A percentile compares a stretch with the other conserved stretches of the same genome.
These are phyloP conservation scores for Cicer judaicum DNA, from an alignment of 306 rosid genomes.

Conservation along the genomic window DNA sequence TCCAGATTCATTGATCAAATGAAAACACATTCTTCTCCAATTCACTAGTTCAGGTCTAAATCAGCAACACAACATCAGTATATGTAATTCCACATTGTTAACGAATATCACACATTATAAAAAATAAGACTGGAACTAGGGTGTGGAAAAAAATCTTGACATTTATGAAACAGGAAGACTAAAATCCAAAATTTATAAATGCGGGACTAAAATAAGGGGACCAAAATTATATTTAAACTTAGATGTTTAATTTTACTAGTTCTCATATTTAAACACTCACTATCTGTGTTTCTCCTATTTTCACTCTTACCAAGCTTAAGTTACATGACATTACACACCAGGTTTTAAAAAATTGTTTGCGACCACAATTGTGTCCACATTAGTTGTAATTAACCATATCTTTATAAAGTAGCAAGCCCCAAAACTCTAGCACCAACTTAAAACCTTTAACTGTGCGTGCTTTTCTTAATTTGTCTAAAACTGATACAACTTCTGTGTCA, in stretches of 20 bases:
- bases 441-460: background rate
- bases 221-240: too few species aligned
- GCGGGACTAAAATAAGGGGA: too few species aligned
- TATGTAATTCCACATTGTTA: too few species aligned
- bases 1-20: too few species aligned
- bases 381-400: background rate
- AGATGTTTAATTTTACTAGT: background rate
- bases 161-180: too few species aligned
- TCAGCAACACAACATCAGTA: too few species aligned
- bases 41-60: too few species aligned
- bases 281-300: slow-evolving; percentile 10
- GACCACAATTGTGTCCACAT: background rate
- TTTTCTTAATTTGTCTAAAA: background rate
- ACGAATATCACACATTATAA: too few species aligned
- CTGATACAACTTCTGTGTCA: background rate
- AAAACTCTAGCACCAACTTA: background rate
- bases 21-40: too few species aligned
- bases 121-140: too few species aligned
- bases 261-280: background rate
- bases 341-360: background rate
- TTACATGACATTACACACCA: background rate
- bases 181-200: too few species aligned
- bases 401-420: background rate
- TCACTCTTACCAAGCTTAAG: slow-evolving; percentile 22
- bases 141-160: too few species aligned